Evolutionary conservation across 352 stramenopile species (phyloP), one percentile per base, ranked within the genome.

Genomic region (Saprolegnia diclina): DNA sequence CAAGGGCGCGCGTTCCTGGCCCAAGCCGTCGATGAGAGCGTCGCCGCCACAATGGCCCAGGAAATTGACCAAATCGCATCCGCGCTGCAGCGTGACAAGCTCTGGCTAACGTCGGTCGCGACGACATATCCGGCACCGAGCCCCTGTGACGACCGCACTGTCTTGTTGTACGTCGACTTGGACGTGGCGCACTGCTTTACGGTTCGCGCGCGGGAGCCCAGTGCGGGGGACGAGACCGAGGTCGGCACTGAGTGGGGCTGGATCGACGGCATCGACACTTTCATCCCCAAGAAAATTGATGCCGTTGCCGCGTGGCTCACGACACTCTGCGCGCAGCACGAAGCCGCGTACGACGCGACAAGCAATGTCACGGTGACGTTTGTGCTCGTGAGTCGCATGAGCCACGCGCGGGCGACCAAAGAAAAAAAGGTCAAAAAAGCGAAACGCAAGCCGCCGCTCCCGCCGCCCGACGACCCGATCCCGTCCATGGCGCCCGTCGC

Each of bases 101-200:
- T 66, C 5, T 66, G 57, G 57, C 29, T 66, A 5, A 7, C 3
- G 42, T n/a, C 13, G 13, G 18, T 48, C 11, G 42, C 42, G 1
- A 48, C 42, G 3, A 10, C 42, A 1, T 48, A 48, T n/a, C 42
- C 42, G 42, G 13, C 18, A 7, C 42, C 42, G 13, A n/a, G 13
- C 18, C 42, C 42, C 1, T 11, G 42, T 10, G 42, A 48, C 42
- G 42, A 48, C 42, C 42, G 42, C 29, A 66, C 48, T 4, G 6
- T 90, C 11, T 50, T 89, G 56, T 37, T 91, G n/a, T 80, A 88
- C 11, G 72, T 85, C 1, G 83, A 91, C 44, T 69, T 91, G 70
- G 83, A 91, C 66, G 48, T 91, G 22, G 72, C 81, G n/a, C 71
- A 86, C 32, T 91, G 83, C 79, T 91, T 87, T 61, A 78, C 73